Percentiles rank a stretch among this genome's conserved stretches.
These are phyloP conservation scores for Lonicera japonica DNA, from an alignment of 129 eudicot genomes.

Conservation along the genomic window DNA sequence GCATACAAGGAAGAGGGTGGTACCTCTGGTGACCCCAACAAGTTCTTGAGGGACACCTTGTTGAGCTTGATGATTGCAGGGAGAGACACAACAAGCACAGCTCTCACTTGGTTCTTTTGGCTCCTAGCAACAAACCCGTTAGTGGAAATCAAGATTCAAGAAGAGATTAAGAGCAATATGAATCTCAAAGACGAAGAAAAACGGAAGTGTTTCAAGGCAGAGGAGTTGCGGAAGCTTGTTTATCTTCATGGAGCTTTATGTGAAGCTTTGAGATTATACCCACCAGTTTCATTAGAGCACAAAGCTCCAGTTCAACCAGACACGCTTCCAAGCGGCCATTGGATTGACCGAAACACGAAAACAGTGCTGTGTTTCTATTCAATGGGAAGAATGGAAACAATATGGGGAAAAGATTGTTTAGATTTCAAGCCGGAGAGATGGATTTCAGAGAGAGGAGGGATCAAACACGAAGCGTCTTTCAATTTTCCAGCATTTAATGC, in stretches of 20 bases:
- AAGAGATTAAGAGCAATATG: constrained; percentile 31
- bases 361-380: constrained; percentile 31
- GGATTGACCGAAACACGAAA: constrained; percentile 16
- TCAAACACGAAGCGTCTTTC: constrained; percentile 49
- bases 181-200: background rate
- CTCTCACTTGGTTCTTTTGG: constrained; percentile 57
- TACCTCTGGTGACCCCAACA: constrained; percentile 2
- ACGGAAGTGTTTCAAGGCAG: background rate
- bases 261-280: constrained; percentile 53
- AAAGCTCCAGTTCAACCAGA: constrained; percentile 39
- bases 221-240: constrained; percentile 22
- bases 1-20: constrained; percentile 5
- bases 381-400: constrained; percentile 51
- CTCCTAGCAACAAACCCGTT: constrained; percentile 37
- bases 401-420: constrained; percentile 61
- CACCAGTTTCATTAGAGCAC: constrained; percentile 43
- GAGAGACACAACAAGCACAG: constrained; percentile 48
- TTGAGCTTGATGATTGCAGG: constrained; percentile 51
- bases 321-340: constrained; percentile 52
- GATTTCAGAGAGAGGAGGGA: constrained; percentile 32
- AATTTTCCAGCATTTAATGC: constrained; percentile 48
- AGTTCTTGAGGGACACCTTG: constrained; percentile 33
- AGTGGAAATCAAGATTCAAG: constrained; percentile 36
- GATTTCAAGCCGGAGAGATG: constrained; percentile 61
- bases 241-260: constrained; percentile 68